These are phyloP conservation scores for Taiozyma sp. DNA, from an alignment of 1,139 yeast genomes.

Conservation along the genomic window DNA sequence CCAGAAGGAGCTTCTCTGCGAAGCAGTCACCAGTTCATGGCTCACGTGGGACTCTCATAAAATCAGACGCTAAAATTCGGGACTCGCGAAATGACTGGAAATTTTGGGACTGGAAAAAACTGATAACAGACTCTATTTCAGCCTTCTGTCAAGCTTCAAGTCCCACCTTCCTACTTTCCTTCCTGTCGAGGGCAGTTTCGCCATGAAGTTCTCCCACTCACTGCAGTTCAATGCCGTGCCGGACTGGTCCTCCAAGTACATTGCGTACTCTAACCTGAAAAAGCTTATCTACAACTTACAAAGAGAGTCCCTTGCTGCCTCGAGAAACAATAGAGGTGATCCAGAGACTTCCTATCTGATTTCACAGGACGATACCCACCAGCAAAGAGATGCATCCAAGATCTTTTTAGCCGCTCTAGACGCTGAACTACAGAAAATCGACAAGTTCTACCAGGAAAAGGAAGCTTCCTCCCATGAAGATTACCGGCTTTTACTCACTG, in stretches of 20 bases:
- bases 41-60: not conserved
- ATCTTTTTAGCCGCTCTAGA: conserved; percentile 27
- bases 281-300: conserved; percentile 62
- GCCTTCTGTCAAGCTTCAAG: not conserved
- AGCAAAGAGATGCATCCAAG: conserved; percentile 14
- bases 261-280: conserved; percentile 66
- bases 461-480: conserved; percentile 43
- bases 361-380: conserved; percentile 12
- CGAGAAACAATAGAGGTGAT: conserved; percentile 16
- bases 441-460: conserved; percentile 50
- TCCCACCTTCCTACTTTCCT: not conserved
- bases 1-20: no score
- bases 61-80: not conserved
- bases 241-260: conserved; percentile 71
- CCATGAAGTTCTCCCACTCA: conserved; percentile 71
- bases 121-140: not conserved
- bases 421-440: conserved; percentile 50
- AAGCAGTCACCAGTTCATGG: not conserved
- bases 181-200: not conserved
- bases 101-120: not conserved
- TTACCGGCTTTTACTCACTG: conserved; percentile 20
- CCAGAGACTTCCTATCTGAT: conserved; percentile 21
- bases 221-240: conserved; percentile 75
- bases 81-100: not conserved
- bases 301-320: conserved; percentile 42